Evolutionary conservation across 179 eudicot species (phyloP).

Genomic region (Silene coronaria): DNA sequence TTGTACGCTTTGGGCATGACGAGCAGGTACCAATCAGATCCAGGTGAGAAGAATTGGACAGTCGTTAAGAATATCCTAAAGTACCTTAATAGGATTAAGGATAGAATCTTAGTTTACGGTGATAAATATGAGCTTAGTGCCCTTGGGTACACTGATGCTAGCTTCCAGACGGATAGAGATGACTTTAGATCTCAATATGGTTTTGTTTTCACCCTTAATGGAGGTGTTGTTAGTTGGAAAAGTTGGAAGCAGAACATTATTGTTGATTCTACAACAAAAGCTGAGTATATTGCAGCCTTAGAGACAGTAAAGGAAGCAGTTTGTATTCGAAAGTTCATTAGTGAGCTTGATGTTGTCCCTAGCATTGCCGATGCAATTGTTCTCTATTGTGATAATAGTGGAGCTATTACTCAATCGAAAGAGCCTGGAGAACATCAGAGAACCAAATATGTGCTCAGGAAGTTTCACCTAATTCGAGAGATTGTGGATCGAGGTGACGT

Average conservation of each 20-base stretch:
- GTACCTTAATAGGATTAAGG: no score
- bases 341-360: not conserved
- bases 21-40: no score
- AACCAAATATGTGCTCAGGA: slow-evolving; percentile 13
- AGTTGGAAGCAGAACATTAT: not conserved
- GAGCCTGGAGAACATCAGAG: not conserved
- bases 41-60: no score
- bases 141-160: no score
- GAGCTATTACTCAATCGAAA: not conserved
- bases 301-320: no score
- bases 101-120: no score
- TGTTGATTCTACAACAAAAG: not conserved
- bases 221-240: not conserved
- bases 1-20: no score
- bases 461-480: not conserved
- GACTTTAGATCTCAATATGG: no score
- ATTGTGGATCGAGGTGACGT: slow-evolving; percentile 7
- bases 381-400: slow-evolving; percentile 10
- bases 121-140: no score
- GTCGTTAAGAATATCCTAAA: no score
- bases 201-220: slow-evolving; percentile 9
- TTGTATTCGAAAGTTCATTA: not conserved
- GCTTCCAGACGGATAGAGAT: no score
- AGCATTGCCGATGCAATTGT: not conserved
- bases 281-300: no score